A percentile compares a stretch with the other conserved stretches of the same genome.
phyloP scores from a whole-genome alignment of 495 filamentous ascomycete genomes.

The Penicillium paradoxum region DNA sequence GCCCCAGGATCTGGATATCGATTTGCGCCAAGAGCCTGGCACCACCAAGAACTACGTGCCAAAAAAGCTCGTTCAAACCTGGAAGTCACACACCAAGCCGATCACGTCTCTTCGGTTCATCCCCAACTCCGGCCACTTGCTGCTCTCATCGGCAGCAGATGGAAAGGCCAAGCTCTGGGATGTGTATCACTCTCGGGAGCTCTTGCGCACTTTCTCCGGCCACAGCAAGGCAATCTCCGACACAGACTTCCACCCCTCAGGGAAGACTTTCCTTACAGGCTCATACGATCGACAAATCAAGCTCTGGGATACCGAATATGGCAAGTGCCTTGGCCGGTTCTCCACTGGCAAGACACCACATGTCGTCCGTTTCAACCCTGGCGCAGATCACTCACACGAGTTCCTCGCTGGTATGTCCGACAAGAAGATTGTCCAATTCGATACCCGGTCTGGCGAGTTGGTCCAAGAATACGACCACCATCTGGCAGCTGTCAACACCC shows the following conservation, averaged over 20 bases:
- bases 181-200: conserved; percentile 80
- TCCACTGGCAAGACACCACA: conserved; percentile 92
- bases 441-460: conserved; percentile 75
- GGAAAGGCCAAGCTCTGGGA: conserved; percentile 92
- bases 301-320: conserved; percentile 97
- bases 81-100: conserved; percentile 78
- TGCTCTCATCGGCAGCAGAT: conserved; percentile 82
- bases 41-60: conserved; percentile 83
- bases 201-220: conserved; percentile 83
- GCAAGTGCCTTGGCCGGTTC: conserved; percentile 78
- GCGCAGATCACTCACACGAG: conserved; percentile 68
- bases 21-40: conserved; percentile 74
- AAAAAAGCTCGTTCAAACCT: conserved; percentile 88
- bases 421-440: conserved; percentile 98
- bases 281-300: conserved; percentile 94
- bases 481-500: conserved; percentile 92
- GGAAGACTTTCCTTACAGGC: conserved; percentile 85
- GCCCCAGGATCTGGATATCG: conserved; percentile 90
- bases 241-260: conserved; percentile 75
- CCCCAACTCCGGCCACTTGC: conserved; percentile 76
- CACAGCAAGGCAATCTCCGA: conserved; percentile 89
- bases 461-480: conserved; percentile 99
- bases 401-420: conserved; percentile 96
- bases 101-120: conserved; percentile 87
- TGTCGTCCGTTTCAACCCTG: conserved; percentile 88